Evolutionary conservation across 2,329 filamentous ascomycete genomes (phyloP), one percentile per base, ranked within the genome.

Genomic region (Penicillium sp.): DNA sequence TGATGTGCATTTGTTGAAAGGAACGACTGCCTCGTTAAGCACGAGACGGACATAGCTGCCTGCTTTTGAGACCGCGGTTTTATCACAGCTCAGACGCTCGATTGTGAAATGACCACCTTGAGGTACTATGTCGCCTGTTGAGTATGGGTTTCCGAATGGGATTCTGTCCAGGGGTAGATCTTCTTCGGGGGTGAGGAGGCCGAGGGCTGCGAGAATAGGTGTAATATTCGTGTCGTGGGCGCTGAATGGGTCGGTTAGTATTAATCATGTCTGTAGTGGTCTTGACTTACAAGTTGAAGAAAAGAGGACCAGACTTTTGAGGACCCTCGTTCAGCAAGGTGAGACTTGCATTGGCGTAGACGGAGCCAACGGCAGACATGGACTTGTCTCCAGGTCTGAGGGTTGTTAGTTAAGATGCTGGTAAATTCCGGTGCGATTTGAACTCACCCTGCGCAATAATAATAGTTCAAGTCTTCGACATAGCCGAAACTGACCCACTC

Each of bases 21-120:
- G 59, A 9, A 65, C 57, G 1, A 66, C 62, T 6, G 61, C 64
- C 41, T 66, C 61, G 10, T 66, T 66, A 6, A 65, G 49, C 1
- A 64, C 53, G 1, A 64, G 11, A 3, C 62, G 61, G 3, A 65
- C 59, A 10, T 62, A 66, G 11, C 29, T 48, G 1, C 63, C 62
- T 2, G 45, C 53, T 4, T 55, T 29, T 0, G 57, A 53, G 21
- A 58, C 18, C 1, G 50, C 57, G 1, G 60, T 62, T 9, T 46
- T 47, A 29, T 57, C 60, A 41, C 62, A 66, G 47, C 55, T 60
- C 18, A 66, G 34, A 22, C 62, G 57, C 34, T 66, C 62, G 10
- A 66, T 57, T 1, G 56, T 64, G n/a, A 66, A 53, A 13, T 61
- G 62, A 6, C 62, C 62, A 13, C 57, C 56, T 52, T 55, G 55